A percentile compares a stretch with the other conserved stretches of the same genome.
phyloP scores from a whole-genome alignment of 2,329 filamentous ascomycete genomes.

The Chaetomiaceae sp. region DNA sequence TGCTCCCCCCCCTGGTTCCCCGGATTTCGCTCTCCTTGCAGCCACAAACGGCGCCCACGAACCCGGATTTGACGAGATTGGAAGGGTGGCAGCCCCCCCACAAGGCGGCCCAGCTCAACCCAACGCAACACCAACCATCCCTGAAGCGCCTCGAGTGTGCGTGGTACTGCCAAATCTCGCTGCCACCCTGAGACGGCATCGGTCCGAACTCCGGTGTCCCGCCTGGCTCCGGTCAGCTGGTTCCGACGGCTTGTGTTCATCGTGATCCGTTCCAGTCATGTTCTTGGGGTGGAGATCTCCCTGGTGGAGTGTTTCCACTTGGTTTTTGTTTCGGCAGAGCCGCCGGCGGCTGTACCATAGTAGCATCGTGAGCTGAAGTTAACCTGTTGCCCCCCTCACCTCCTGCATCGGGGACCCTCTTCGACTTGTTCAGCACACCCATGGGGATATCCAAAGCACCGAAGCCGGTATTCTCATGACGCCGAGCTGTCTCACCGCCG shows the following conservation, averaged over 20 bases:
- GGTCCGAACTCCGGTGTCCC: conserved; percentile 10
- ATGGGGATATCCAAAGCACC: neutral
- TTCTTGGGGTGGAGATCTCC: neutral
- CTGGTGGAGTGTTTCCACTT: neutral
- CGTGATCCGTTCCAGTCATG: conserved; percentile 1
- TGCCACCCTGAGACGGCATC: conserved; percentile 1
- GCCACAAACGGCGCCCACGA: neutral
- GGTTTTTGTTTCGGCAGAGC: neutral
- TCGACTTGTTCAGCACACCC: neutral
- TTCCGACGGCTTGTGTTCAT: conserved; percentile 6
- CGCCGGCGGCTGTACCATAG: neutral
- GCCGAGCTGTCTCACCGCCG: neutral
- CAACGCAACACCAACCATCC: neutral
- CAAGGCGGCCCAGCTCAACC: neutral
- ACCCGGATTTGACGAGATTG: conserved; percentile 3
- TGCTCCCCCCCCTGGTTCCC: neutral
- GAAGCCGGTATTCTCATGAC: neutral
- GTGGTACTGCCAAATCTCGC: neutral
- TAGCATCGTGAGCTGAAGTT: neutral
- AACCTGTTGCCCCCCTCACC: neutral
- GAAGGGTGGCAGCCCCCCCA: neutral
- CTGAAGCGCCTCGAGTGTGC: neutral
- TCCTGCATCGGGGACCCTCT: neutral
- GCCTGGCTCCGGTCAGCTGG: neutral
- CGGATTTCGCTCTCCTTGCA: neutral